Conservation (phyloP, 2,329 filamentous ascomycete genomes). For the Xylaria sp. region DNA sequence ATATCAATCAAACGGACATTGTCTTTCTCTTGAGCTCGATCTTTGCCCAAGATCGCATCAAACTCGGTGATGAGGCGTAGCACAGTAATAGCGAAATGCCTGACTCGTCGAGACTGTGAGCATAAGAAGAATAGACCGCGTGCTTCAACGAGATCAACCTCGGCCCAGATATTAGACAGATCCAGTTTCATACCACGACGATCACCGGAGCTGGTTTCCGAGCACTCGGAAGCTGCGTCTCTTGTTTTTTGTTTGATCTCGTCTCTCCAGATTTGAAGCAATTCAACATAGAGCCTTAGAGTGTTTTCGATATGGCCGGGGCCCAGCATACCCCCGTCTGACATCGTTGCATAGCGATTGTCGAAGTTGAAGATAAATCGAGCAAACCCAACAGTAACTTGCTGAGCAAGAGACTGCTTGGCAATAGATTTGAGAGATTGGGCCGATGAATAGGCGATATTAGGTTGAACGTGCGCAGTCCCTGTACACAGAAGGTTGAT, state of each 20-base stretch:
- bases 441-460: constrained; percentile 87
- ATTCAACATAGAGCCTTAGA: constrained; percentile 82
- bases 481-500: constrained; percentile 95
- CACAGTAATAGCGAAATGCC: constrained; percentile 87
- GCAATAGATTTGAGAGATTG: constrained; percentile 94
- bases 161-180: constrained; percentile 79
- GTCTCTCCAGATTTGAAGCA: constrained; percentile 95
- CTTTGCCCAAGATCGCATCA: constrained; percentile 77
- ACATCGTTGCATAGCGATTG: constrained; percentile 94
- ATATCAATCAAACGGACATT: constrained; percentile 79
- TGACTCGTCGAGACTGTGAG: constrained; percentile 85
- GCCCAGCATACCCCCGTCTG: constrained; percentile 92
- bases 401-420: constrained; percentile 84
- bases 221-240: constrained; percentile 60
- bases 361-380: constrained; percentile 99
- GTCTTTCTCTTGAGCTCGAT: constrained; percentile 52
- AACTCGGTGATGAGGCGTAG: constrained; percentile 90
- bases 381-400: constrained; percentile 94
- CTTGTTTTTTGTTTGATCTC: constrained; percentile 84
- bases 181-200: constrained; percentile 74
- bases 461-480: constrained; percentile 88
- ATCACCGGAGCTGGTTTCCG: constrained; percentile 59
- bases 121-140: constrained; percentile 96
- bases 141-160: constrained; percentile 94
- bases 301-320: constrained; percentile 93